Percentiles rank a stretch among this genome's conserved stretches.
Conservation (phyloP, 208 protist species). For the Wallacemonas sp. region DNA sequence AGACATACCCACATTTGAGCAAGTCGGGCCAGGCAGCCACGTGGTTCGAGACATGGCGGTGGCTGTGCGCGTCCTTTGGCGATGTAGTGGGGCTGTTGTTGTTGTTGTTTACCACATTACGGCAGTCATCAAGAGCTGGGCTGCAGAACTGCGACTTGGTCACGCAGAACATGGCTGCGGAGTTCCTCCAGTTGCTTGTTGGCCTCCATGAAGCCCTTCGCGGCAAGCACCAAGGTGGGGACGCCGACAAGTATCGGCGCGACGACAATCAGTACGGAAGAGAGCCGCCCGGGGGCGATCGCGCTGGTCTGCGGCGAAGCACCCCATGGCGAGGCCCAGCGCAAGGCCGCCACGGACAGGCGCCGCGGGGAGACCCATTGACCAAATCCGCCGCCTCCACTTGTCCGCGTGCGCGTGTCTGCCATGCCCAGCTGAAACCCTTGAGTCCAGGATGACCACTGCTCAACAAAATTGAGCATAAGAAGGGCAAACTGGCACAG, state of each 20-base stretch:
- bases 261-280: not conserved
- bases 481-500: slow-evolving; percentile 9
- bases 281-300: not conserved
- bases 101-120: not conserved
- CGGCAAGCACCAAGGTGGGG: not conserved
- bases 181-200: not conserved
- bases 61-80: too few relatives aligned
- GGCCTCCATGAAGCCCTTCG: slow-evolving; percentile 2
- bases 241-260: not conserved
- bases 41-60: too few relatives aligned
- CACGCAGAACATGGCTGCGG: not conserved
- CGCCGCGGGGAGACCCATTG: not conserved
- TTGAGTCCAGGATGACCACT: not conserved
- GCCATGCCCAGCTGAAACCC: not conserved
- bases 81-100: not conserved
- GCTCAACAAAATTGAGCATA: not conserved
- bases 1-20: too few relatives aligned
- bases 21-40: too few relatives aligned
- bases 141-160: not conserved
- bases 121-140: not conserved
- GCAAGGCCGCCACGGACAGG: not conserved
- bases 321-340: not conserved
- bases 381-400: not conserved
- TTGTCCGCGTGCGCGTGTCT: not conserved
- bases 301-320: not conserved